Evolutionary conservation across 2,329 filamentous ascomycete species (phyloP).

Genomic region (Amesomyces nigricolor): DNA sequence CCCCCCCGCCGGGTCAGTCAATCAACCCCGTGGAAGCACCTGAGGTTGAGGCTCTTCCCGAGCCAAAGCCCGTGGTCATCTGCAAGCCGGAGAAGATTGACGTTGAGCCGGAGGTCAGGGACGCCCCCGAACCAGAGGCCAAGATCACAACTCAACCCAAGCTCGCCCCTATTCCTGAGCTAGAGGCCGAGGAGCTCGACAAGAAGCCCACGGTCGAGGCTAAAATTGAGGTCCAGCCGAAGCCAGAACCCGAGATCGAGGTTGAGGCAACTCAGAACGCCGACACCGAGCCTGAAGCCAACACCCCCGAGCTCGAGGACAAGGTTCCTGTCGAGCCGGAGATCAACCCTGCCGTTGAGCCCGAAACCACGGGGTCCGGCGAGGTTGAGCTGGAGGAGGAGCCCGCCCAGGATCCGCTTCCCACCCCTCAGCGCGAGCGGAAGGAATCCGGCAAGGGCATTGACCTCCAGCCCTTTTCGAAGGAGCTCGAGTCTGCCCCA

Average conservation of each 20-base stretch:
- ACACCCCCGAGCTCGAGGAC: neutral
- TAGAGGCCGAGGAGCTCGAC: conserved; percentile 1
- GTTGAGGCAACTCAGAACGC: neutral
- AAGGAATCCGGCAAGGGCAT: conserved; percentile 22
- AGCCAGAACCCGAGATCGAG: neutral
- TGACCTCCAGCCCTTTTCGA: conserved; percentile 10
- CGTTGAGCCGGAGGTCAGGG: neutral
- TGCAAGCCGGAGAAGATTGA: no score
- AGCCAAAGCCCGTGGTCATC: neutral
- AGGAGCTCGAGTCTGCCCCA: conserved; percentile 10
- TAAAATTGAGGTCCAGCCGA: neutral
- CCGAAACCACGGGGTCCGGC: conserved; percentile 5
- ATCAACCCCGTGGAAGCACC: neutral
- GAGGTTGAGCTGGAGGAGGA: conserved; percentile 1
- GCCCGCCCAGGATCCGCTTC: neutral
- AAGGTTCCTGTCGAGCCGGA: conserved; percentile 1
- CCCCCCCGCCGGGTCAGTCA: conserved; percentile 7
- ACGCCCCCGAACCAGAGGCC: conserved; percentile 2
- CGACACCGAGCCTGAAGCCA: neutral
- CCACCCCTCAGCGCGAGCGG: conserved; percentile 8
- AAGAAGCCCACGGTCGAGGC: neutral
- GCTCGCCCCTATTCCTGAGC: neutral
- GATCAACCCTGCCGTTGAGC: neutral
- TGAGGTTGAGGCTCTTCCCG: neutral
- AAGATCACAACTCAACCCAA: conserved; percentile 4